Base-by-base conservation (phyloP, 2,329 filamentous ascomycete genomes). In the Aureobasidium sp. region DNA sequence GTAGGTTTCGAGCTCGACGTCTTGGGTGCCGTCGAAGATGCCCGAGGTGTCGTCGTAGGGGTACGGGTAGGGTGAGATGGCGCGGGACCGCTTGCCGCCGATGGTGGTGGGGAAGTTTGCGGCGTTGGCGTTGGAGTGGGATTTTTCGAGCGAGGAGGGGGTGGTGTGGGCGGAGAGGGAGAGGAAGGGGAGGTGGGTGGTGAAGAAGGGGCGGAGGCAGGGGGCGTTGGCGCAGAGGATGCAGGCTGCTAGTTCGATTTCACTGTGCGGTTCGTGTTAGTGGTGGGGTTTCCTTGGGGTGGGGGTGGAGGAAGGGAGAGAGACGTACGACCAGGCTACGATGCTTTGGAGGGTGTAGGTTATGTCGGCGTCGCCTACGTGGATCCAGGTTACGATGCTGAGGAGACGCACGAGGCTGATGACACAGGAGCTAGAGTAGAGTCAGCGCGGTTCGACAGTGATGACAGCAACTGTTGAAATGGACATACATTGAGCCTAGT, bases 401-500 rank as follows among this genome's bases (percentile, higher is more conserved):
- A 49, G 35, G 10, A 60, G 57, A 11, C 57, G 57, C 8, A 53
- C 35, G 10, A 60, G 43, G 38, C 57, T 60, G 27, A 60, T 53
- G 27, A 60, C 43, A 38, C 57, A 60, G 13, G 57, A 60, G 15
- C 46, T 60, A 29, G 27, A 29, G n/a, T 6, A n/a, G 21, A 4
- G 7, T 53, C 2, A 53, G 35, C 3, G 29, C 11, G 21, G 17
- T 13, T 31, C 23, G n/a, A 2, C 15, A n/a, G 13, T 13, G 11
- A 35, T n/a, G 4, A 17, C n/a, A n/a, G n/a, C n/a, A n/a, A n/a
- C n/a, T n/a, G n/a, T n/a, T n/a, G n/a, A n/a, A n/a, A n/a, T n/a
- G n/a, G n/a, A 37, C 53, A 15, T 46, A 57, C 53, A 57, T 45
- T 6, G 53, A 57, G 15, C 79, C 79, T 63, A 81, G 74, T 43